Percentiles rank a stretch among this genome's conserved stretches.
Evolutionary conservation across 1,139 yeast species (phyloP).

Genomic region (Yamadazyma diddensiae): DNA sequence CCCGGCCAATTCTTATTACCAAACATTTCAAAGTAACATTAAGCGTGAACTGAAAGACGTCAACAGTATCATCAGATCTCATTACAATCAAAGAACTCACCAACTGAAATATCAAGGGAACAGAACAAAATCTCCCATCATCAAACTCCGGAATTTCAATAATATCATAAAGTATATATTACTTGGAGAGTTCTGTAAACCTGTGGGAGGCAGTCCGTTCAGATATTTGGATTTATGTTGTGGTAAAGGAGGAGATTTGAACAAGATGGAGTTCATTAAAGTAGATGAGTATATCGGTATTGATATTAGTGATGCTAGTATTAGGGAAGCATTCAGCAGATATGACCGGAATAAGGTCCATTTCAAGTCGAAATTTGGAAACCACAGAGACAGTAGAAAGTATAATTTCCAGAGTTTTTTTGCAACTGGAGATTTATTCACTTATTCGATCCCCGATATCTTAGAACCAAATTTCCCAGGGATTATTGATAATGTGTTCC

Average conservation of each 20-base stretch:
- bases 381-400: constrained; percentile 36
- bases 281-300: constrained; percentile 82
- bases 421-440: constrained; percentile 92
- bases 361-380: constrained; percentile 29
- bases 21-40: constrained; percentile 41
- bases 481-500: constrained; percentile 61
- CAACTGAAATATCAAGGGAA: constrained; percentile 58
- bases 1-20: constrained; percentile 30
- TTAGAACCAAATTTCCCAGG: constrained; percentile 58
- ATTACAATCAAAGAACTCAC: constrained; percentile 82
- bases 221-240: constrained; percentile 80
- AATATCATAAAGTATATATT: constrained; percentile 87
- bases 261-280: constrained; percentile 78
- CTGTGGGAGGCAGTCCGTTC: constrained; percentile 41
- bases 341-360: constrained; percentile 43
- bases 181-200: constrained; percentile 56
- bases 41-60: constrained; percentile 37
- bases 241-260: constrained; percentile 97
- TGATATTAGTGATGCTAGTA: constrained; percentile 87
- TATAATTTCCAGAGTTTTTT: constrained; percentile 69
- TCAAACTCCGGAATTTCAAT: constrained; percentile 82
- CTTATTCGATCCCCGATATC: constrained; percentile 64
- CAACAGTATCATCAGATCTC: constrained; percentile 68
- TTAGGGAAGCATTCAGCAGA: constrained; percentile 78
- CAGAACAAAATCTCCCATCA: constrained; percentile 78